Evolutionary conservation across 352 stramenopile species (phyloP).

Genomic region (Phytophthora pseudosyringae): DNA sequence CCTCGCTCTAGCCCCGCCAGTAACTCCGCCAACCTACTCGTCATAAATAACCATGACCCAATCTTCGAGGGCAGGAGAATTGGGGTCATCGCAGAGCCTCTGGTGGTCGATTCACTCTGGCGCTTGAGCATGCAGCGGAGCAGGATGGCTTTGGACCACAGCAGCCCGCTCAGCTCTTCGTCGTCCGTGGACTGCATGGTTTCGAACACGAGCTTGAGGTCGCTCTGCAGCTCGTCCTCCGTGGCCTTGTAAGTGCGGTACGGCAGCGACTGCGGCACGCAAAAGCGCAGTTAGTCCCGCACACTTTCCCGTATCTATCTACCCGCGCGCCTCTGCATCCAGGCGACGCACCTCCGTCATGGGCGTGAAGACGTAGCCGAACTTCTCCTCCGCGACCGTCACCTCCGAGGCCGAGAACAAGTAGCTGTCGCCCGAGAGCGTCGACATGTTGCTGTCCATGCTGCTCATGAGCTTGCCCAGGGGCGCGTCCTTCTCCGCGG

Average conservation of each 20-base stretch:
- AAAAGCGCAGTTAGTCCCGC: constrained; percentile 6
- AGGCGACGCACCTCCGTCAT: constrained; percentile 56
- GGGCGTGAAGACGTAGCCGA: constrained; percentile 83
- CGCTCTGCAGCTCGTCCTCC: constrained; percentile 52
- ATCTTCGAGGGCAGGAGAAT: constrained; percentile 61
- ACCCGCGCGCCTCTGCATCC: not conserved
- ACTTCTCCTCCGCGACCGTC: constrained; percentile 64
- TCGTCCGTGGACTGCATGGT: constrained; percentile 62
- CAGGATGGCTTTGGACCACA: constrained; percentile 82
- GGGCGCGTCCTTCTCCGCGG: constrained; percentile 35
- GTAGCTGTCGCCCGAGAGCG: constrained; percentile 66
- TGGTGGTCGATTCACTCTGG: constrained; percentile 19
- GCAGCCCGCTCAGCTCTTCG: constrained; percentile 56
- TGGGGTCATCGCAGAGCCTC: constrained; percentile 14
- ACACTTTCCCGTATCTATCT: not conserved
- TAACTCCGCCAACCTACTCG: constrained; percentile 49
- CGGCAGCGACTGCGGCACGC: constrained; percentile 46
- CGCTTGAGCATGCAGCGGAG: constrained; percentile 55
- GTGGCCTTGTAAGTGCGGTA: constrained; percentile 69
- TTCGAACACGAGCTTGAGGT: constrained; percentile 66
- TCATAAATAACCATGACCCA: constrained; percentile 79
- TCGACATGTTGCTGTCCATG: constrained; percentile 77
- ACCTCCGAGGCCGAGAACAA: constrained; percentile 55
- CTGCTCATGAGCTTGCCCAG: constrained; percentile 70
- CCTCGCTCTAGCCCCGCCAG: not conserved